Evolutionary conservation across 2,329 filamentous ascomycete species (phyloP).

Genomic region (Monosporascus sp.): DNA sequence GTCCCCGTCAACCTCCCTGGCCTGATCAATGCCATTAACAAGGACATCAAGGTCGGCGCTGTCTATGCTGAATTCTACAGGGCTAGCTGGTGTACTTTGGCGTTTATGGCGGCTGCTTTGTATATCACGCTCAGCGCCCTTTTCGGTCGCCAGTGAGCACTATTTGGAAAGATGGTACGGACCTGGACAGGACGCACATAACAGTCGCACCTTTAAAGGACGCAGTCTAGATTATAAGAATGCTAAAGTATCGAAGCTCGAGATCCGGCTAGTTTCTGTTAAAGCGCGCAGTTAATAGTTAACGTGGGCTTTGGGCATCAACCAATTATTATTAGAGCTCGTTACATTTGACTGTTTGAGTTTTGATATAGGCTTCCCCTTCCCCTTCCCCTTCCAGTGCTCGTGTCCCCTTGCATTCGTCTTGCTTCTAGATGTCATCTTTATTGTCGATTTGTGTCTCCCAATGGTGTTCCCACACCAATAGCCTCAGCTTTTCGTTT

Average conservation of each 20-base stretch:
- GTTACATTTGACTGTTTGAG: too few relatives aligned
- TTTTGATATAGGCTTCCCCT: too few relatives aligned
- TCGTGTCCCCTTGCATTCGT: too few relatives aligned
- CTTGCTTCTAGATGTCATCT: too few relatives aligned
- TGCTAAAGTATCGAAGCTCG: neutral
- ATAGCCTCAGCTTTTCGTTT: too few relatives aligned
- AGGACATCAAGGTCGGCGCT: neutral
- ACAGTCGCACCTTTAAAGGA: neutral
- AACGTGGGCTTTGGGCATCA: too few relatives aligned
- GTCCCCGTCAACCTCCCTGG: conserved; percentile 4
- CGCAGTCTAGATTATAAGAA: neutral
- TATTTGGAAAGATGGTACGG: neutral
- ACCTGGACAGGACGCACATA: neutral
- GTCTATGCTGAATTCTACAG: conserved; percentile 3
- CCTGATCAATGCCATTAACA: conserved; percentile 1
- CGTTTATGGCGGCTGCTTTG: conserved; percentile 2
- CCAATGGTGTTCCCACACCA: too few relatives aligned
- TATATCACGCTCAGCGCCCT: neutral
- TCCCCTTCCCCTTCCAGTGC: too few relatives aligned
- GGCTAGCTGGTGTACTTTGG: conserved; percentile 4
- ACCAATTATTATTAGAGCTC: too few relatives aligned
- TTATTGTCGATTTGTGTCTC: too few relatives aligned
- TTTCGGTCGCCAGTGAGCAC: neutral
- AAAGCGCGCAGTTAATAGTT: too few relatives aligned
- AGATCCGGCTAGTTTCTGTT: too few relatives aligned